phyloP scores from a whole-genome alignment of 345 rosid species.

The Turritis glabra region DNA sequence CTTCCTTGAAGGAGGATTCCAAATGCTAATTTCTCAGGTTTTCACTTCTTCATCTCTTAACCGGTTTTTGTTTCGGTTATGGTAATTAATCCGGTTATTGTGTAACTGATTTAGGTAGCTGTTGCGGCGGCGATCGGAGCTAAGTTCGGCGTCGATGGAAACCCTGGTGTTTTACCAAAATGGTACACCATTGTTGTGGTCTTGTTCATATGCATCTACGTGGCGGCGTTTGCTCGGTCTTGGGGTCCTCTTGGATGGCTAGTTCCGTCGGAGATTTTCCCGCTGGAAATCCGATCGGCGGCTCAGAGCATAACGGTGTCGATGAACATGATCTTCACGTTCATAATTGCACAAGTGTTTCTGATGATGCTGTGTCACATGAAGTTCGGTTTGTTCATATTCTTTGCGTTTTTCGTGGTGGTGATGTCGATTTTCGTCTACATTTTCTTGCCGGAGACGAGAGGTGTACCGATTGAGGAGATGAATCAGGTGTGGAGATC shows the following conservation, averaged over 20 bases:
- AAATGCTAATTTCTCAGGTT: constrained; percentile 86
- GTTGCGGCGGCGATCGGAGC: constrained; percentile 80
- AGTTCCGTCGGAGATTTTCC: constrained; percentile 93
- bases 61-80: neutral
- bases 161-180: constrained; percentile 63
- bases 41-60: constrained; percentile 31
- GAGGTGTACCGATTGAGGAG: constrained; percentile 35
- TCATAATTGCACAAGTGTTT: constrained; percentile 72
- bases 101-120: constrained; percentile 7
- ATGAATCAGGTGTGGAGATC: constrained; percentile 34
- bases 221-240: constrained; percentile 89
- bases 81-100: neutral
- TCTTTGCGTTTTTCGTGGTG: constrained; percentile 33
- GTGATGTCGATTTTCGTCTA: constrained; percentile 32
- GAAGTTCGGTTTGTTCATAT: constrained; percentile 58
- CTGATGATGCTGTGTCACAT: constrained; percentile 76
- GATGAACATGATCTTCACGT: constrained; percentile 89
- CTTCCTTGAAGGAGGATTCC: constrained; percentile 79
- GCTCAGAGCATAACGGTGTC: constrained; percentile 90
- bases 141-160: constrained; percentile 71
- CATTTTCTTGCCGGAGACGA: constrained; percentile 35
- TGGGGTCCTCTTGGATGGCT: constrained; percentile 98
- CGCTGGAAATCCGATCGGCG: constrained; percentile 83
- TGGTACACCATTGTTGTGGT: constrained; percentile 90
- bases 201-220: constrained; percentile 79